Base-by-base conservation (phyloP, 495 filamentous ascomycete species). In the Aspergillus bertholletiae region DNA sequence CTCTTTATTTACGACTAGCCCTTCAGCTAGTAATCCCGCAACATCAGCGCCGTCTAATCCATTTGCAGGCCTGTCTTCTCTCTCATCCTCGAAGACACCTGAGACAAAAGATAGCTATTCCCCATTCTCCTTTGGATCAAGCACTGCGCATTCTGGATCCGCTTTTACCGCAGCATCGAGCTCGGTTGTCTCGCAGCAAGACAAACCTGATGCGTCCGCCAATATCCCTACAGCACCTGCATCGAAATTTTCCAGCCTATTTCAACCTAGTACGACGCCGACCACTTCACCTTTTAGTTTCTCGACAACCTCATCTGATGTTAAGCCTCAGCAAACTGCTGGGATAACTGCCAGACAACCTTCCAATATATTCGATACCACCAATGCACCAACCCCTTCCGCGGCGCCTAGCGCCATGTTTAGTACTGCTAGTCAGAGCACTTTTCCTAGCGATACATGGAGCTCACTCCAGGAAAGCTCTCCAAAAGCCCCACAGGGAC, bases 1-100 rank as follows among this genome's bases (percentile, higher is more conserved):
- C 23, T 49, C 64, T 20, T 32, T 65, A n/a, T 66, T 65, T 24
- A 21, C 58, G 21, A 15, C 49, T 5, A 49, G 21, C 41, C 56
- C 26, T 17, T 27, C 47, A 43, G 41, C 11, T 30, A 32, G 18
- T 28, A 39, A n/a, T 46, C 35, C 24, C 50, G 15, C 51, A 32
- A 22, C 52, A 3, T 45, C 56, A 17, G 21, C 49, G 27, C 15
- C 50, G 13, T 26, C 55, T 7, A 66, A 60, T 30, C 63, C 66
- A 17, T 66, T 67, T 28, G 51, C 63, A 48, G 39, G 39, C 27
- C 56, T n/a, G 37, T 48, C 53, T 9, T 63, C 59, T 34, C 47
- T 59, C 15, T 8, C 60, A 20, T 58, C 61, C n/a, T 11, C 56
- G 20, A 57, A 61, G 12, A 37, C 54, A 22, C 28, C 51, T 3